Base-by-base conservation (phyloP, 176 grass and related monocot genomes). In the Calamus simplicifolius region DNA sequence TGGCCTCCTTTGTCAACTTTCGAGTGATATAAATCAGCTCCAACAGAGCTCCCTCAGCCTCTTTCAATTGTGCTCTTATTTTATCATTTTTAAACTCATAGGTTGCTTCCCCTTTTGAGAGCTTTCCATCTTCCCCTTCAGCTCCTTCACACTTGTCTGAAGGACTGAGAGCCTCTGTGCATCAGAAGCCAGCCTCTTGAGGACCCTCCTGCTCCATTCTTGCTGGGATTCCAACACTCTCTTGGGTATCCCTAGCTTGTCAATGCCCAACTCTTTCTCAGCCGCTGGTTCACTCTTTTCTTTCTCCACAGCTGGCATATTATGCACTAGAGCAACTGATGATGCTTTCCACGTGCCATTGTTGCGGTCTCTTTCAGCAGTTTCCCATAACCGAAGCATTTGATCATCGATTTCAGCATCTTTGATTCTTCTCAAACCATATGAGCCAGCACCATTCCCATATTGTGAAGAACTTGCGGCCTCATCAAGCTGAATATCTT, bases 101-200 rank as follows among this genome's bases (percentile, higher is more conserved):
- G 86, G 73, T 16, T 76, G 79, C 65, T 87, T 96, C 1, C 84
- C 81, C 26, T 79, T 89, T 59, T 60, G 48, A 17, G 73, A 78
- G n/a, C 27, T 75, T 38, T 81, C 84, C 59, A 85, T 75, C 73
- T 92, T 92, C 31, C 19, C 63, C 69, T 98, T 98, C 72, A 92
- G 29, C 43, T 98, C 88, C 53, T 79, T 70, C 6, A 98, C 80
- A 49, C 73, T 80, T 17, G 61, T 52, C 71, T 77, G 77, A 52
- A 98, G 57, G 31, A 66, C 80, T 58, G 51, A 58, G 29, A 98
- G 70, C 61, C 76, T 89, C 75, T 81, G 81, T 16, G 73, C 78
- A 70, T 98, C 88, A 52, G 76, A 79, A 80, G 70, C 48, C 8
- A 98, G 79, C 59, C 67, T 98, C 58, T 83, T 73, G 5, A 80